Percentiles rank a stretch among this genome's conserved stretches.
Evolutionary conservation across 768 basidiomycete species (phyloP).

Genomic region (Rhodocollybia butyracea): DNA sequence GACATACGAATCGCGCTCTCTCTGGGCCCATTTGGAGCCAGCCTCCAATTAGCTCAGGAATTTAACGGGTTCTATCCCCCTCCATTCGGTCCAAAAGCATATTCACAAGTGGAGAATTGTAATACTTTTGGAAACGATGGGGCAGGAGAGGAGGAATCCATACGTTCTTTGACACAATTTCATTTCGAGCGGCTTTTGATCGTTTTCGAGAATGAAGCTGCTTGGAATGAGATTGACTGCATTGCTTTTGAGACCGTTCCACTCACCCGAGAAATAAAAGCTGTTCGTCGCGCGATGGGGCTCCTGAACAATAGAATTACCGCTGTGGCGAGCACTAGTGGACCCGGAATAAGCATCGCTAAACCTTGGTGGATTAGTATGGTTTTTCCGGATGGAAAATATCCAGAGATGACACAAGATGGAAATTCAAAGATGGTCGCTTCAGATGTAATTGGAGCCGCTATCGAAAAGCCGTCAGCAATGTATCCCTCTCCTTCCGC

Average conservation of each 20-base stretch:
- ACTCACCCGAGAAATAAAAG: conserved; percentile 57
- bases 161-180: conserved; percentile 54
- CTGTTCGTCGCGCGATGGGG: conserved; percentile 60
- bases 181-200: conserved; percentile 60
- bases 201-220: conserved; percentile 43
- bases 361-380: conserved; percentile 80
- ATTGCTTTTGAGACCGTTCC: conserved; percentile 82
- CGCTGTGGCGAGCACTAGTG: not conserved
- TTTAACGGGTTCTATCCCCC: conserved; percentile 75
- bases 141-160: conserved; percentile 34
- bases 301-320: conserved; percentile 24
- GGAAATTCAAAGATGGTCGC: conserved; percentile 24
- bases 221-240: conserved; percentile 57
- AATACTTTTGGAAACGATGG: conserved; percentile 39
- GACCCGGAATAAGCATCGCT: conserved; percentile 16
- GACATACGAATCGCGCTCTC: conserved; percentile 57
- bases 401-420: conserved; percentile 32
- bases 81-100: conserved; percentile 62
- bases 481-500: conserved; percentile 39
- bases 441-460: conserved; percentile 40
- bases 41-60: conserved; percentile 62
- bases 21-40: conserved; percentile 73
- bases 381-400: conserved; percentile 53
- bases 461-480: conserved; percentile 23
- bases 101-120: conserved; percentile 26